Percentiles rank a stretch among this genome's conserved stretches.
Evolutionary conservation across 2,329 filamentous ascomycete genomes (phyloP).

Genomic region (Claviceps africana): DNA sequence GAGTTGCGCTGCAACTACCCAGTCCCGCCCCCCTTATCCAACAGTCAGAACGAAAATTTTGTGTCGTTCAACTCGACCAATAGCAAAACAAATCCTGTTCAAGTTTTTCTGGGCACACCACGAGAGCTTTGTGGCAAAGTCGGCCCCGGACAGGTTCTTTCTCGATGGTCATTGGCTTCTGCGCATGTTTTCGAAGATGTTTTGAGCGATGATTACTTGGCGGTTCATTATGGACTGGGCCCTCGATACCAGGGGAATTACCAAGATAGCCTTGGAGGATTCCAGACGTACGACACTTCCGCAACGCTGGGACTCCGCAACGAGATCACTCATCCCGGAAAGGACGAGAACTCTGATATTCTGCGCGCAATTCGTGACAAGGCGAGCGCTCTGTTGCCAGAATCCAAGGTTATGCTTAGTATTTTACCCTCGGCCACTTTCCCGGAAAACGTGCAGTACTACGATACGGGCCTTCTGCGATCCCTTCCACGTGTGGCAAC

Average conservation of each 20-base stretch:
- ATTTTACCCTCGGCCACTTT: conserved; percentile 70
- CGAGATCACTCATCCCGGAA: conserved; percentile 76
- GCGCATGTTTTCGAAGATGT: conserved; percentile 80
- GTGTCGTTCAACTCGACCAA: conserved; percentile 49
- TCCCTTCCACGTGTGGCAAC: conserved; percentile 61
- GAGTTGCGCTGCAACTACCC: conserved; percentile 85
- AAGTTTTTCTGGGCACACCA: conserved; percentile 88
- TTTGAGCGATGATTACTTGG: conserved; percentile 79
- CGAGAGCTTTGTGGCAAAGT: conserved; percentile 67
- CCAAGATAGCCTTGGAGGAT: conserved; percentile 87
- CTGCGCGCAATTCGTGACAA: conserved; percentile 75
- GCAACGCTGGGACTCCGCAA: conserved; percentile 83
- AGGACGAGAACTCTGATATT: conserved; percentile 84
- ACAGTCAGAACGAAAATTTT: conserved; percentile 52
- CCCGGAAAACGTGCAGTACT: conserved; percentile 63
- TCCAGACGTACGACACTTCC: conserved; percentile 91
- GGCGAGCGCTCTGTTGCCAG: conserved; percentile 67
- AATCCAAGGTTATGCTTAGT: conserved; percentile 69
- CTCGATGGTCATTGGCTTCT: conserved; percentile 79
- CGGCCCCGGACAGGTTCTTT: conserved; percentile 58
- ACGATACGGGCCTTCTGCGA: conserved; percentile 63
- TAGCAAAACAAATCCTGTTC: conserved; percentile 53
- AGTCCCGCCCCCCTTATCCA: conserved; percentile 51
- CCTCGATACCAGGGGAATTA: conserved; percentile 91
- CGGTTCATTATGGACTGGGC: conserved; percentile 81